Evolutionary conservation across 805 yeast genomes (phyloP).

Genomic region (Teunomyces tritomae): DNA sequence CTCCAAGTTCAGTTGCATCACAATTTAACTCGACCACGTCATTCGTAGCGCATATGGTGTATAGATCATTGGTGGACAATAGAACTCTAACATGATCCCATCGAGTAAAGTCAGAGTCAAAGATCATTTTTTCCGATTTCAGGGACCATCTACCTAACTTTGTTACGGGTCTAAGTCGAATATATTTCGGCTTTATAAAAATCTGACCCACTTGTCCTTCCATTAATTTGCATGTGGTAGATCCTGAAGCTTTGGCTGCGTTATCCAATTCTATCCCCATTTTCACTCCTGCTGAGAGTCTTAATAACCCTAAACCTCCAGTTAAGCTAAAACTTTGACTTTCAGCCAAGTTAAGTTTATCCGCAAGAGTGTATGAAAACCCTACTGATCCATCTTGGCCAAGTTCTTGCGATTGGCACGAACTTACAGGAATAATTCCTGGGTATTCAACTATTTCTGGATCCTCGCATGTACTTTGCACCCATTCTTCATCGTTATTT

Average conservation of each 20-base stretch:
- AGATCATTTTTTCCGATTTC: constrained; percentile 7
- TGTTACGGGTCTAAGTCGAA: constrained; percentile 9
- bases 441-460: constrained; percentile 5
- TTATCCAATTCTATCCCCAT: not conserved
- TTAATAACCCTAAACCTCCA: not conserved
- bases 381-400: constrained; percentile 10
- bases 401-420: constrained; percentile 10
- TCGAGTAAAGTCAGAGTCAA: constrained; percentile 10
- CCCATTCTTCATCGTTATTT: constrained; percentile 5
- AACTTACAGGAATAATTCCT: constrained; percentile 10
- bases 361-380: constrained; percentile 1
- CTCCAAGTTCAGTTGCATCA: constrained; percentile 14
- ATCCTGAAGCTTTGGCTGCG: constrained; percentile 9
- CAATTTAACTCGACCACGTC: constrained; percentile 22
- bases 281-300: not conserved
- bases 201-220: constrained; percentile 20
- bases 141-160: constrained; percentile 13
- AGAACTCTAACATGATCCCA: constrained; percentile 10
- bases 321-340: not conserved
- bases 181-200: constrained; percentile 16
- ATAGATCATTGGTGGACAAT: constrained; percentile 8
- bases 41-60: constrained; percentile 21
- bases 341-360: not conserved
- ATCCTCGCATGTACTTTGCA: constrained; percentile 7
- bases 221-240: constrained; percentile 13